phyloP scores from a whole-genome alignment of 352 stramenopile species.

The Pythium monospermum region DNA sequence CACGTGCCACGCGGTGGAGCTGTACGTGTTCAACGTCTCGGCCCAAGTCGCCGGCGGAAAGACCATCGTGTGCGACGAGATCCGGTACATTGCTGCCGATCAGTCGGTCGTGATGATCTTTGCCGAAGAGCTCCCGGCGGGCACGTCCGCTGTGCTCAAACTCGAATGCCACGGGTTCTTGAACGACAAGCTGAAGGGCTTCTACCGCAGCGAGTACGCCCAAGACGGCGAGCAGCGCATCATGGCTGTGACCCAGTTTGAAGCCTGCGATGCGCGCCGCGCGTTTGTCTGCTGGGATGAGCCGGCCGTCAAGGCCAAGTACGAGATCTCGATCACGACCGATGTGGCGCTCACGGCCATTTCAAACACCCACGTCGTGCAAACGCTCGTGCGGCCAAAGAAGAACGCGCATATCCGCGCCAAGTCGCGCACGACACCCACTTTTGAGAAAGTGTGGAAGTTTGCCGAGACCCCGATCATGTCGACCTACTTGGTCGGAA shows the following conservation, averaged over 20 bases:
- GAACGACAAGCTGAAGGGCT: constrained; percentile 95
- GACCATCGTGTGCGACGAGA: constrained; percentile 40
- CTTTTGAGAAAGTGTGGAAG: constrained; percentile 60
- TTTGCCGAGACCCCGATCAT: constrained; percentile 95
- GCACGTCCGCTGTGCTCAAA: constrained; percentile 25
- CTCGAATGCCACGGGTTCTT: constrained; percentile 63
- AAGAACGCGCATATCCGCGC: constrained; percentile 53
- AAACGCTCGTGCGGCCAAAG: constrained; percentile 56
- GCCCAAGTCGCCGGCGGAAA: constrained; percentile 40
- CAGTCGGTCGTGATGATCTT: constrained; percentile 57
- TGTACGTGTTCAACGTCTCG: constrained; percentile 76
- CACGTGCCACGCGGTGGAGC: constrained; percentile 93
- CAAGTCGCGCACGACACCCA: constrained; percentile 29
- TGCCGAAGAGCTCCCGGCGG: constrained; percentile 33
- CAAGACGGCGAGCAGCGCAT: constrained; percentile 88
- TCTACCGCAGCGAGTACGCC: constrained; percentile 94
- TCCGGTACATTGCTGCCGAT: constrained; percentile 48
- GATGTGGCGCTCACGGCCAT: constrained; percentile 88
- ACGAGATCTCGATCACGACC: constrained; percentile 90
- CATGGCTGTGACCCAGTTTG: constrained; percentile 91
- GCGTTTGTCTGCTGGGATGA: constrained; percentile 99
- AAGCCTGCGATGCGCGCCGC: constrained; percentile 85
- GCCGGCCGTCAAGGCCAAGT: constrained; percentile 94
- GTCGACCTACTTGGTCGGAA: constrained; percentile 95
- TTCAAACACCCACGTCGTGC: constrained; percentile 95